Base-by-base conservation (phyloP, 306 rosid genomes). In the Ammopiptanthus mongolicus region DNA sequence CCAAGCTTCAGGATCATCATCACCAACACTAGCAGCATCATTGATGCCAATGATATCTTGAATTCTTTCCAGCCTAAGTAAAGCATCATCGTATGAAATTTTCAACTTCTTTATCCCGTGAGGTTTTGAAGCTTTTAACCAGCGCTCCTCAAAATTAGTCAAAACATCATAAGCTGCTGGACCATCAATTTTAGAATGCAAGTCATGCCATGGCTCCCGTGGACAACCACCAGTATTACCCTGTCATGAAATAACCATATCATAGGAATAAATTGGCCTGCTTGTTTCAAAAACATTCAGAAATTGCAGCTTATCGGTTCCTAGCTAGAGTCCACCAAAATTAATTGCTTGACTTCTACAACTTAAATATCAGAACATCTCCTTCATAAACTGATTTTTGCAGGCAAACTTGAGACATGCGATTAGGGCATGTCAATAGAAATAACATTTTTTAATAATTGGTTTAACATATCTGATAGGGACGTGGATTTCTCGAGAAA, bases 141-240 rank as follows among this genome's bases (percentile, higher is more conserved):
- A 95, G 53, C 99, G 97, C 78, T 95, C 96, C 89, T 92, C 97
- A 52, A 95, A 95, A 84, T 95, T 95, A 42, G 92, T 87, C 81
- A 95, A 80, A 82, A 95, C 97, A 81, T 95, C 99, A 85, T 95
- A 95, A 33, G 99, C 99, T 10, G 97, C 99, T 17, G 99, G 97
- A 72, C 99, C 97, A 33, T 95, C 99, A 84, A 95, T 86, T 85
- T 75, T 92, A 52, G 97, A 86, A 84, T 95, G 99, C 88, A 95
- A 74, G 82, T 95, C 99, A 78, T 95, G 99, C 99, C 99, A 95
- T 5, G 99, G 97, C 82, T 95, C 97, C 89, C 99, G 77, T 66
- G 99, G 99, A 95, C 97, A 89, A 61, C 93, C 97, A 78, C 77
- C 84, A 14, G 56, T 66, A 73, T 74, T 90, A 74, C 97, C 97